Base-by-base conservation (phyloP, 768 basidiomycete genomes). In the Lepiota brunneoincarnata region DNA sequence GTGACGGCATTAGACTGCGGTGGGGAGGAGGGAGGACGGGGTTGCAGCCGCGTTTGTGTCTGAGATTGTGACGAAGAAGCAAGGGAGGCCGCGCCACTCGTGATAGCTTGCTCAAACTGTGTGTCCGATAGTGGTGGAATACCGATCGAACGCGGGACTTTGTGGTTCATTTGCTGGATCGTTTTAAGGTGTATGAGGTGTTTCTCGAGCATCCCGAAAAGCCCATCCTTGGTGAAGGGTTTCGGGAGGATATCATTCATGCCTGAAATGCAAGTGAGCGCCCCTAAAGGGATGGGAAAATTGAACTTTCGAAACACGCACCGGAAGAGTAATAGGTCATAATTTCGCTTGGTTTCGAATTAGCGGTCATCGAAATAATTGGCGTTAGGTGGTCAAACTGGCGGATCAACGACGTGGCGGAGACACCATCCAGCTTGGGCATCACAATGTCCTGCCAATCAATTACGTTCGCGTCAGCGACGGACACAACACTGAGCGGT, bases 231-330 rank as follows among this genome's bases (percentile, higher is more conserved):
- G n/a, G 91, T 96, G 72, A 98, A 98, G 2, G 96, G 96, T 69
- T 98, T 98, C 6, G 94, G 90, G 15, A 98, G 75, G 54, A 97
- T 89, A 70, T 98, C 95, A 69, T 95, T 98, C 95, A 98, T 98
- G 15, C 94, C 89, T 75, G 64, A 24, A 24, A 51, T 17, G 17
- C 11, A 11, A 37, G 41, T 36, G 23, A 37, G 23, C 36, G 55
- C 11, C 26, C 6, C 43, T 12, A 11, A 37, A 26, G 4, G 31
- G 17, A 21, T 26, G n/a, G 17, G 2, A n/a, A 46, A 7, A 31
- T 38, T n/a, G 2, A 20, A 40, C 2, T 11, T 54, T 12, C 3
- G 14, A 36, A 26, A 18, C 56, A 40, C 75, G 37, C 36, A 77
- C 82, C 89, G 38, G 86, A 86, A 24, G 87, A 85, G 67, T 88